Evolutionary conservation across 192 early-diverging fungal genomes (phyloP), one percentile per base, ranked within the genome.

Genomic region (Geranomyces variabilis): DNA sequence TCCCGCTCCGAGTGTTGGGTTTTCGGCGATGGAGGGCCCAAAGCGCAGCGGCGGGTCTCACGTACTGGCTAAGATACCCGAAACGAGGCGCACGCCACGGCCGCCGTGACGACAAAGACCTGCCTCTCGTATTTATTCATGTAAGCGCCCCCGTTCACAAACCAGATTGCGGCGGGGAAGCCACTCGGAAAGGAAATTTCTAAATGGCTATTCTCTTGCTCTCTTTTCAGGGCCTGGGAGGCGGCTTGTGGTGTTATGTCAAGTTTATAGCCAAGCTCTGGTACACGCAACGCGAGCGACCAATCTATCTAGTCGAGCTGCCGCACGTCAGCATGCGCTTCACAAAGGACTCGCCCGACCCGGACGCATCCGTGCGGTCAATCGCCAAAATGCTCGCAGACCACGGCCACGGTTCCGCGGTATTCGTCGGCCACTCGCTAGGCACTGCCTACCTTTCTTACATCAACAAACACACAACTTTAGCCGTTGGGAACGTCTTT

Each of bases 371-470:
- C 3, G 81, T 89, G 7, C 44, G 71, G 41, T 87, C 83, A 22
- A 79, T 91, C 36, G 79, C 81, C 36, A 59, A 78, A 0, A 88
- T 91, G 79, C 73, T 91, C 4, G 74, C 76, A 30, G 31, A 44
- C 7, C 85, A 89, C 62, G 77, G 76, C 0, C 83, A 79, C 61
- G 34, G 71, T 15, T 76, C 81, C n/a, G 90, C 90, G 8, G 80
- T 84, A 0, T 86, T 90, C 67, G 82, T 91, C 22, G 86, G 83
- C 6, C 90, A 91, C 68, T 90, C 88, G 7, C 77, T 90, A 13
- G 90, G 90, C 4, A 88, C 90, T 12, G 86, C 82, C 31, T 76
- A 87, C 0, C 75, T 80, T 9, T 73, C 85, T 0, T 89, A 85
- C 79, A 61, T 91, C 56, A 73, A 86, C 56, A 84, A 85, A 34